A percentile compares a stretch with the other conserved stretches of the same genome.
Evolutionary conservation across 2,329 filamentous ascomycete genomes (phyloP).

Genomic region (Penicillium sp.): DNA sequence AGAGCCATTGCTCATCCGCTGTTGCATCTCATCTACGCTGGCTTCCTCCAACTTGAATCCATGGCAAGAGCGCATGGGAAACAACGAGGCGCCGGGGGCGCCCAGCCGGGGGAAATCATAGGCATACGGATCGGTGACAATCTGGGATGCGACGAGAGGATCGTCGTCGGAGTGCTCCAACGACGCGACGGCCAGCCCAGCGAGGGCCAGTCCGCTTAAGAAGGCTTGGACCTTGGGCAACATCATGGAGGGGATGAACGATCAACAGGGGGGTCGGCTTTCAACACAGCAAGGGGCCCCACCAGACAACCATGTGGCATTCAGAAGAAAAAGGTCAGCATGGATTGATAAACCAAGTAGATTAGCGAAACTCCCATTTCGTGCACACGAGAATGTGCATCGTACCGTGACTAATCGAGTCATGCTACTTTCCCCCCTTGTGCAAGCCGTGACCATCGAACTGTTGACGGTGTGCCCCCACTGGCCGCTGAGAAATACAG

Average conservation of each 20-base stretch:
- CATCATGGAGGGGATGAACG: conserved; percentile 6
- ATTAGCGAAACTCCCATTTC: background rate
- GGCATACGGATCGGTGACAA: conserved; percentile 24
- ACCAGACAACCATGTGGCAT: conserved; percentile 15
- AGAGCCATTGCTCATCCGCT: conserved; percentile 48
- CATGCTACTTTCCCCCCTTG: background rate
- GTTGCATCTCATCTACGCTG: conserved; percentile 62
- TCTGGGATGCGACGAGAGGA: conserved; percentile 28
- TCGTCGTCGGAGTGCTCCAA: conserved; percentile 10
- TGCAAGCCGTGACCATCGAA: too few relatives aligned
- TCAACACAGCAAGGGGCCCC: conserved; percentile 4
- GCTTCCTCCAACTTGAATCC: conserved; percentile 61
- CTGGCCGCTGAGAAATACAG: too few relatives aligned
- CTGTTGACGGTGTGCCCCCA: too few relatives aligned
- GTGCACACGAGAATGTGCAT: background rate
- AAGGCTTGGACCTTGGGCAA: conserved; percentile 15
- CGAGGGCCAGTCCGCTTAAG: conserved; percentile 19
- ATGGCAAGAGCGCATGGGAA: conserved; percentile 59
- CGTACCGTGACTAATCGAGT: conserved; percentile 7
- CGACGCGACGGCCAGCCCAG: conserved; percentile 13
- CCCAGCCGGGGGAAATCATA: conserved; percentile 37
- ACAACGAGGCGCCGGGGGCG: conserved; percentile 37
- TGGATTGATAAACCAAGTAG: conserved; percentile 10
- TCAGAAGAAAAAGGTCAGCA: conserved; percentile 7
- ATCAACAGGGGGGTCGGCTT: background rate